phyloP scores from a whole-genome alignment of 2,329 filamentous ascomycete genomes.

The Gliomastix tumulicola region DNA sequence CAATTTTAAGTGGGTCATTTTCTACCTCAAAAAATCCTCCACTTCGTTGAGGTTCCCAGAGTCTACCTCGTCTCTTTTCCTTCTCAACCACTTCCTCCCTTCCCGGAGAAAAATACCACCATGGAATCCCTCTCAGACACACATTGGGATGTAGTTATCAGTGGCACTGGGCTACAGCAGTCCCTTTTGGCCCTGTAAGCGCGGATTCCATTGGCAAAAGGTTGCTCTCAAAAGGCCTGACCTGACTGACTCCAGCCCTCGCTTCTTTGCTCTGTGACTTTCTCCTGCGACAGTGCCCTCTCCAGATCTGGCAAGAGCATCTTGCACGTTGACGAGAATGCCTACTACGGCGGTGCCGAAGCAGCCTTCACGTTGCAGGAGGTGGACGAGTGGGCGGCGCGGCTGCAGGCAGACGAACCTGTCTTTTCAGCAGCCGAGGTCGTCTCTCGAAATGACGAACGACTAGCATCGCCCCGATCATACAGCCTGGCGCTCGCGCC shows the following conservation, averaged over 20 bases:
- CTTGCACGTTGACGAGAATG: constrained; percentile 80
- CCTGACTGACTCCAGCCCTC: constrained; percentile 19
- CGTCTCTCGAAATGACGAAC: constrained; percentile 21
- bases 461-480: constrained; percentile 57
- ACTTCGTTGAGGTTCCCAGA: too few relatives aligned
- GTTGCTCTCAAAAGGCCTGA: too few relatives aligned
- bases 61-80: constrained; percentile 1
- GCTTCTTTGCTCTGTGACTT: constrained; percentile 9
- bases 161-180: constrained; percentile 71
- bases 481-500: constrained; percentile 83
- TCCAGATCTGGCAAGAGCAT: constrained; percentile 89
- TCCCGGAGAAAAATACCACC: constrained; percentile 8
- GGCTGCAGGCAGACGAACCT: constrained; percentile 15
- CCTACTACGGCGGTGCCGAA: constrained; percentile 81
- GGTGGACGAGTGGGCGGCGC: constrained; percentile 64
- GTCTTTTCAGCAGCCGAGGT: constrained; percentile 21
- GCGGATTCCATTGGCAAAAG: constrained; percentile 18
- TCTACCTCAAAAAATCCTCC: too few relatives aligned
- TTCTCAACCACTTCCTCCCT: constrained; percentile 6
- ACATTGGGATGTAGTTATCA: constrained; percentile 73
- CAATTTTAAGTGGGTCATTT: too few relatives aligned
- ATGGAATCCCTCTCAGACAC: constrained; percentile 74
- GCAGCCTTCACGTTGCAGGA: constrained; percentile 82
- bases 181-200: constrained; percentile 73
- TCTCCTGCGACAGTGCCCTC: constrained; percentile 60